Evolutionary conservation across 164 flowering plant genomes (phyloP).

Genomic region (Amborella trichopoda): DNA sequence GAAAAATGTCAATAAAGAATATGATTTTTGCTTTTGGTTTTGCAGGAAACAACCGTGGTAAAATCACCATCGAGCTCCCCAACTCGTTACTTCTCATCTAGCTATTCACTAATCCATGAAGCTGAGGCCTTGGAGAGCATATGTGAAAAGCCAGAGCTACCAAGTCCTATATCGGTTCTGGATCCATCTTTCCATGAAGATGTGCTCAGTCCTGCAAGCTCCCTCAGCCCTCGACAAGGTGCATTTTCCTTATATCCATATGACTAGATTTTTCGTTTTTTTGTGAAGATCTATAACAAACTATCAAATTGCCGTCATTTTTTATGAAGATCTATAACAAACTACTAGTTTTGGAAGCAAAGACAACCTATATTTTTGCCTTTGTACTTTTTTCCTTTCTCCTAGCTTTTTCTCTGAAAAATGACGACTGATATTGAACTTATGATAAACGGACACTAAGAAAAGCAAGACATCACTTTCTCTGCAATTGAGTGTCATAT

Average conservation of each 20-base stretch:
- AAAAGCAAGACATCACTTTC: too few relatives aligned
- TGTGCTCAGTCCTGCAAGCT: slow-evolving; percentile 42
- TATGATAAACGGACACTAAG: too few relatives aligned
- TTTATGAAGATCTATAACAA: background rate
- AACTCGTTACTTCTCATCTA: slow-evolving; percentile 19
- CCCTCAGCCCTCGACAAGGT: slow-evolving; percentile 31
- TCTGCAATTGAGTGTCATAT: too few relatives aligned
- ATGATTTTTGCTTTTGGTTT: background rate
- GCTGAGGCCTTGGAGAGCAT: slow-evolving; percentile 24
- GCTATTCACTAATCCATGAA: slow-evolving; percentile 14
- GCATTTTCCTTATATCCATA: slow-evolving; percentile 3
- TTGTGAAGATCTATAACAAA: background rate
- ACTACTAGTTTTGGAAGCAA: too few relatives aligned
- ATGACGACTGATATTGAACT: too few relatives aligned
- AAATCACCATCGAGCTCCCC: slow-evolving; percentile 14
- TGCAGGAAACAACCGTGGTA: slow-evolving; percentile 28
- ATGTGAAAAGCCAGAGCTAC: slow-evolving; percentile 30
- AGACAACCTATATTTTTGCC: too few relatives aligned
- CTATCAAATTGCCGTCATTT: background rate
- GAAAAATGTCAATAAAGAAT: background rate
- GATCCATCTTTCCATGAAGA: slow-evolving; percentile 59
- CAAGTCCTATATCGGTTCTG: slow-evolving; percentile 88
- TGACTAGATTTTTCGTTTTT: background rate
- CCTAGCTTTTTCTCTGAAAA: too few relatives aligned
- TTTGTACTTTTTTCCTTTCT: too few relatives aligned